These are phyloP conservation scores for Stachybotrys elegans DNA, from an alignment of 2,329 filamentous ascomycete genomes.

Conservation along the genomic window DNA sequence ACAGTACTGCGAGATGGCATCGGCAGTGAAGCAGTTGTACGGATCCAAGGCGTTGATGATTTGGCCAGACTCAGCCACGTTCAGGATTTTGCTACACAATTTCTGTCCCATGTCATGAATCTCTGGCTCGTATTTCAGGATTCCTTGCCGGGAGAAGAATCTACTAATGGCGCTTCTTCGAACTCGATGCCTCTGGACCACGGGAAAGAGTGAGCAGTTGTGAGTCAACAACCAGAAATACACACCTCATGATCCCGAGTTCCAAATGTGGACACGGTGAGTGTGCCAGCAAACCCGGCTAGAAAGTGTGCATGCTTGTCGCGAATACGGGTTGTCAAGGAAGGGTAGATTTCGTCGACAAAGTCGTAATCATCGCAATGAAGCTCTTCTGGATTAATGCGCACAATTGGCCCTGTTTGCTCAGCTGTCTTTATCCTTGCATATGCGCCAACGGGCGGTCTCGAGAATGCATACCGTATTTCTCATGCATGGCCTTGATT, in stretches of 20 bases:
- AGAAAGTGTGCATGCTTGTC: conserved; percentile 11
- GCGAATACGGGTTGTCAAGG: conserved; percentile 18
- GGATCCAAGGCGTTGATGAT: conserved; percentile 27
- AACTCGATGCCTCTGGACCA: conserved; percentile 26
- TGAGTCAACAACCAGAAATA: background rate
- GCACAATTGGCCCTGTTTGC: conserved; percentile 27
- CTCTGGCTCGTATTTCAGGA: conserved; percentile 21
- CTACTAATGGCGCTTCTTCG: conserved; percentile 22
- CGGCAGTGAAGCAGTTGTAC: conserved; percentile 33
- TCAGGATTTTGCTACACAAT: conserved; percentile 24
- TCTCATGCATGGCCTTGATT: conserved; percentile 30
- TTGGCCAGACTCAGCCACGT: conserved; percentile 11
- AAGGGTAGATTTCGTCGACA: conserved; percentile 31
- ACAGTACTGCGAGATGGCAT: conserved; percentile 29
- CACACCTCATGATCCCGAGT: conserved; percentile 8
- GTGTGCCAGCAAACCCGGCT: background rate
- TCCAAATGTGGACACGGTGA: conserved; percentile 3
- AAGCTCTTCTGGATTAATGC: conserved; percentile 32
- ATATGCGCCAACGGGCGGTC: background rate
- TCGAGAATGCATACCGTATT: conserved; percentile 23
- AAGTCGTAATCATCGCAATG: conserved; percentile 30
- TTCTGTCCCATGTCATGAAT: conserved; percentile 16
- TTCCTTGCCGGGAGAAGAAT: conserved; percentile 29
- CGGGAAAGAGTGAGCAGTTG: conserved; percentile 4
- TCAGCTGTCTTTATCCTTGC: too few relatives aligned